These are phyloP conservation scores for Pleurostoma richardsiae DNA, from an alignment of 2,329 filamentous ascomycete species.

Conservation along the genomic window DNA sequence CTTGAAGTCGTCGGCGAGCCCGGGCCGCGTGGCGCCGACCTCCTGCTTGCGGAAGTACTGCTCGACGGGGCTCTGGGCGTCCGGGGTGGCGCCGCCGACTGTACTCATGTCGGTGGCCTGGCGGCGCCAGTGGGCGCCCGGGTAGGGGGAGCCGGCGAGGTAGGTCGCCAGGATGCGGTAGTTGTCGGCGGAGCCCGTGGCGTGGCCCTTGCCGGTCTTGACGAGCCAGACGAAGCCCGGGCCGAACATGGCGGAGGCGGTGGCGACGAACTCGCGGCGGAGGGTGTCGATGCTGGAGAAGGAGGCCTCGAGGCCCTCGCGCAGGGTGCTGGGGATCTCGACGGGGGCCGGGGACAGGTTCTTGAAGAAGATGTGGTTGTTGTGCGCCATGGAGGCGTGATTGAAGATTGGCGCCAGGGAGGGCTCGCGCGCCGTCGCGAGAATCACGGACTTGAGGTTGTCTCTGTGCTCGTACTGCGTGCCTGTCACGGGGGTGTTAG, in stretches of 20 bases:
- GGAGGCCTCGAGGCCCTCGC: constrained; percentile 55
- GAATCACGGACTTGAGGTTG: constrained; percentile 58
- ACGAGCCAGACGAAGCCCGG: constrained; percentile 97
- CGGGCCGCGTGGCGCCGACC: constrained; percentile 19
- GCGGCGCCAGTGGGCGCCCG: constrained; percentile 75
- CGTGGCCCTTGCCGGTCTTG: constrained; percentile 39
- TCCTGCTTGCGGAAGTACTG: constrained; percentile 34
- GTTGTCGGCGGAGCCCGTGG: constrained; percentile 13
- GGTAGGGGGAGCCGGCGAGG: constrained; percentile 83
- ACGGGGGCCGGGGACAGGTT: constrained; percentile 30
- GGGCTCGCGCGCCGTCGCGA: constrained; percentile 75
- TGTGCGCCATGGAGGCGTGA: constrained; percentile 92
- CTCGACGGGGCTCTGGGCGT: constrained; percentile 18
- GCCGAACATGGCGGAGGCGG: constrained; percentile 88
- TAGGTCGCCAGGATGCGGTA: constrained; percentile 81
- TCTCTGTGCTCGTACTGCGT: constrained; percentile 57
- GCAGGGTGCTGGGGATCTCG: constrained; percentile 51
- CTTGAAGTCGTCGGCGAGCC: constrained; percentile 16
- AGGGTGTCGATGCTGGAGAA: constrained; percentile 85
- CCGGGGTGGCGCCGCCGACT: constrained; percentile 31
- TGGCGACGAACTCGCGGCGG: constrained; percentile 71
- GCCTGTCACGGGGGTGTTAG: constrained; percentile 35
- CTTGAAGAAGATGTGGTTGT: constrained; percentile 81
- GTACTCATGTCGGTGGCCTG: constrained; percentile 69
- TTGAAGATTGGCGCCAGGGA: constrained; percentile 81